Evolutionary conservation across 2,329 filamentous ascomycete species (phyloP), one percentile per base, ranked within the genome.

Genomic region (Botrytis paeoniae): DNA sequence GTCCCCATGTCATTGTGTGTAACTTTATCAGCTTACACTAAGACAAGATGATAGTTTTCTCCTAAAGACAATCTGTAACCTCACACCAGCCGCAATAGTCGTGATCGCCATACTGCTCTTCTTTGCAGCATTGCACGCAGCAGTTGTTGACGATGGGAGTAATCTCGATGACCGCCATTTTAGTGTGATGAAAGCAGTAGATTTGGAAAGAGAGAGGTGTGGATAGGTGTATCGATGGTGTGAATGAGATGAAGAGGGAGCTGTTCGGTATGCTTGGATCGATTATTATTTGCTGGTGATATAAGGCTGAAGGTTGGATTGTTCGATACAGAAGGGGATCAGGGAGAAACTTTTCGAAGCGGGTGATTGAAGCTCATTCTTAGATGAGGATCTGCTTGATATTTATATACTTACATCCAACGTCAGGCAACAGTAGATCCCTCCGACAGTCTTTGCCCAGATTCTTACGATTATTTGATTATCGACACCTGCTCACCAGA

Each of bases 61-160:
- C 16, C 73, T 71, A 77, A 35, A 78, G 75, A 70, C 78, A 80
- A 62, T 79, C 76, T 2, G 78, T 77, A 18, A 78, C 80, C 64
- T 84, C 83, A 78, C 85, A 87, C 78, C 84, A 83, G 14, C 81
- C 81, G 79, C 85, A 87, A 78, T 84, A 85, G 76, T 87, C 85
- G 78, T 87, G 85, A 65, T 84, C 84, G 75, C 85, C 72, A 72
- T 84, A 84, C 77, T 86, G 84, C 71, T 84, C 82, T 48, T 84
- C 84, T 77, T 84, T 85, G 82, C 85, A 87, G 81, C 85, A 87
- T 76, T 83, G 85, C 39, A 83, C 83, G 82, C 85, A 87, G 84
- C 85, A 87, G 76, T 83, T 78, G 81, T 85, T 82, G 81, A 86
- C 83, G 73, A 85, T 84, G 72, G 82, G 82, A 75, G 83, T 80